These are phyloP conservation scores for Lentinus brumalis DNA, from an alignment of 768 basidiomycete genomes.

Conservation along the genomic window DNA sequence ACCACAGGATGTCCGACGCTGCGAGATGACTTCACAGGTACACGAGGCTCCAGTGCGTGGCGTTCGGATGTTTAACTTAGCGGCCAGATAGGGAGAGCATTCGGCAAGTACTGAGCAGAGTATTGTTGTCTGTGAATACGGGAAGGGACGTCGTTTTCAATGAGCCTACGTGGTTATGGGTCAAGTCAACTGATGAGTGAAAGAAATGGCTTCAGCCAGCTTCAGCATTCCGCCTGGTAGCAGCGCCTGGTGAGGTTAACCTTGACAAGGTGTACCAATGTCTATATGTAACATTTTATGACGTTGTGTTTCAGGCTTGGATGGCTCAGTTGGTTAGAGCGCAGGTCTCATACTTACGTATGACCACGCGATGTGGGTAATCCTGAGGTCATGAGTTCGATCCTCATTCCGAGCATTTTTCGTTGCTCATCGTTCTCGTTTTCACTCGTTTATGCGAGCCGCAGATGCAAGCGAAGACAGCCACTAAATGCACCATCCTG, in stretches of 20 bases:
- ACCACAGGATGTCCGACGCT: not conserved
- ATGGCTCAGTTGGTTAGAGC: slow-evolving; percentile 25
- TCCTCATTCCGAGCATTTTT: slow-evolving; percentile 19
- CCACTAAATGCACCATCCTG: too few relatives aligned
- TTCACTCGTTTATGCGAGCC: too few relatives aligned
- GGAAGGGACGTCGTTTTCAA: too few relatives aligned
- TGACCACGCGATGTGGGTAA: slow-evolving; percentile 12
- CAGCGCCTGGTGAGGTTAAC: too few relatives aligned
- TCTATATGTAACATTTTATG: not conserved
- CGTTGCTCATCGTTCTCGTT: not conserved
- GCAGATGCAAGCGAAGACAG: too few relatives aligned
- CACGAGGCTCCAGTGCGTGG: slow-evolving; percentile 13
- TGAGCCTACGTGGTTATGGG: too few relatives aligned
- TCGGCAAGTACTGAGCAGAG: too few relatives aligned
- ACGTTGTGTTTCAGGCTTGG: slow-evolving; percentile 4
- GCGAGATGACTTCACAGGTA: slow-evolving; percentile 19
- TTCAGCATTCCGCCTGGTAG: too few relatives aligned
- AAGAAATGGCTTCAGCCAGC: too few relatives aligned
- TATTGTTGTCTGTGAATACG: too few relatives aligned
- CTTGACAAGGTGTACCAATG: not conserved
- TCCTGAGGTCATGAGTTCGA: slow-evolving; percentile 25
- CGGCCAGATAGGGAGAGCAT: not conserved
- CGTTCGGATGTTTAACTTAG: not conserved
- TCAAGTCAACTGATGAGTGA: too few relatives aligned
- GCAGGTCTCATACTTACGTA: slow-evolving; percentile 19